Base-by-base conservation (phyloP, 805 yeast species). In the Yamadazyma tumulicola region DNA sequence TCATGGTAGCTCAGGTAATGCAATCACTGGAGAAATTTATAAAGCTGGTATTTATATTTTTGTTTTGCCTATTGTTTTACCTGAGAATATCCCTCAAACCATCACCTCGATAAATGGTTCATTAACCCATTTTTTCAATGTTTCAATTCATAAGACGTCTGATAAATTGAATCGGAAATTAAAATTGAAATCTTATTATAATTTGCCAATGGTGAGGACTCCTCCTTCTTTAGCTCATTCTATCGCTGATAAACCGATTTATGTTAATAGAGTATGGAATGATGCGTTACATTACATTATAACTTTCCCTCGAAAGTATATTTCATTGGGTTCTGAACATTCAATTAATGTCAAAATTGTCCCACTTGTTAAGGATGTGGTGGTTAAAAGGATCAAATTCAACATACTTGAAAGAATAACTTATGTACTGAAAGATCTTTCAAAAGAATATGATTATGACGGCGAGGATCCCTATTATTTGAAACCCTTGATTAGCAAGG, bases 181-280 rank as follows among this genome's bases (percentile, higher is more conserved):
- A 13, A 68, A 58, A 35, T 50, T 54, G 4, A 48, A 52, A 20
- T 56, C 61, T 2, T 32, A 31, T 20, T 64, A 52, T 40, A 51
- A 61, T 26, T 48, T 75, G 21, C 79, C 79, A 2, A 67, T 71
- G 57, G 70, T 74, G 6, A 54, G 80, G 34, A 59, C 75, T 1
- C 80, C 80, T 1, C 81, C 81, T 0, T 70, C 76, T 4, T 69
- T 72, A 51, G 78, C 79, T 2, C 69, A 74, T 22, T 70, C 77
- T 3, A 72, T 75, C 6, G 64, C 77, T 5, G 81, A 83, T 51
- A 85, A 82, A 50, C 87, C 94, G 0, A 74, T 85, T 12, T 83
- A 79, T 53, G 86, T 85, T 22, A 82, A 81, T 52, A 69, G 85
- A 42, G 69, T 78, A 1, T 85, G 93, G 93, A 77, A 78, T 46